Conservation (phyloP, 257 asterid species). For the Forsythia viridissima region DNA sequence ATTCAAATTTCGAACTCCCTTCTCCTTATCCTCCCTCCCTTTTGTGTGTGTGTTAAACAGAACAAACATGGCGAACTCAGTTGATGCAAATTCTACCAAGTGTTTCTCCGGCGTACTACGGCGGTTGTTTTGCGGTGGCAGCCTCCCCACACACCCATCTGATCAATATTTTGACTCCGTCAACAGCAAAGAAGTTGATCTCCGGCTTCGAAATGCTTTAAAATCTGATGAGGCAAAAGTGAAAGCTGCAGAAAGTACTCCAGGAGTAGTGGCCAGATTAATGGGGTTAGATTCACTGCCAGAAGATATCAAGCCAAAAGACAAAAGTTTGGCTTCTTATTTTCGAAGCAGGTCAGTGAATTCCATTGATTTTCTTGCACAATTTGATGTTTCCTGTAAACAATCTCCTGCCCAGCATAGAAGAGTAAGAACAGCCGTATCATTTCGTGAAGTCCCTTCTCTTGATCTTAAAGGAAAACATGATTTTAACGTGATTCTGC, state of each 20-base stretch:
- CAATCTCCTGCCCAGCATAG: constrained; percentile 33
- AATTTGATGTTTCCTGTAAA: constrained; percentile 29
- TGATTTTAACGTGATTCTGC: constrained; percentile 6
- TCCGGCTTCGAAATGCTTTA: background rate
- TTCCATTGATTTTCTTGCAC: constrained; percentile 49
- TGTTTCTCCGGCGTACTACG: constrained; percentile 40
- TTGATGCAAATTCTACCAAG: constrained; percentile 19
- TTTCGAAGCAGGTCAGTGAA: constrained; percentile 57
- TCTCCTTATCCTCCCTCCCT: background rate
- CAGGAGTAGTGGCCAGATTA: constrained; percentile 63
- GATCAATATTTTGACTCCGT: constrained; percentile 30
- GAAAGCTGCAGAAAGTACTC: constrained; percentile 19
- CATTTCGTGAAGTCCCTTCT: constrained; percentile 38
- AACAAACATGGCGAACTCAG: constrained; percentile 24
- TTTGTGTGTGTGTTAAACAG: background rate
- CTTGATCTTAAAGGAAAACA: background rate
- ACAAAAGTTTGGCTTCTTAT: constrained; percentile 39
- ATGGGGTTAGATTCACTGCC: constrained; percentile 72
- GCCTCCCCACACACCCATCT: constrained; percentile 56
- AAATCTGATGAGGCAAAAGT: background rate
- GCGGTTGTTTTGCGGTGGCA: constrained; percentile 43
- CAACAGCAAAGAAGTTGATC: background rate
- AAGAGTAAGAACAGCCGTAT: constrained; percentile 50
- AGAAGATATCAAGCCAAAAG: constrained; percentile 1
- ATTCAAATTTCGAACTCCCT: constrained; percentile 12